Base-by-base conservation (phyloP, 148 eudicot genomes). In the Camellia japonica region DNA sequence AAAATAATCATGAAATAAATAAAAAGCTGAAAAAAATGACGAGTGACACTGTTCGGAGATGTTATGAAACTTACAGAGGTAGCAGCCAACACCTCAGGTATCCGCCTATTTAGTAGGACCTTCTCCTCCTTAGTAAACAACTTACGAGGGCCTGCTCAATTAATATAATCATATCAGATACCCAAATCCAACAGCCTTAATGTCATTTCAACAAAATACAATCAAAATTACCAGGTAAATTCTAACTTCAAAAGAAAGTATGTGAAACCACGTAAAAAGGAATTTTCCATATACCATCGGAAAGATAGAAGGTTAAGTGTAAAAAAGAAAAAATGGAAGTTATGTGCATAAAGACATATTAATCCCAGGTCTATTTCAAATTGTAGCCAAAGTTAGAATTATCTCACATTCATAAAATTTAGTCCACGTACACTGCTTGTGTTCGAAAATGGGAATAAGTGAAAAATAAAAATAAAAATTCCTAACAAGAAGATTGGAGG, bases 51-150 rank as follows among this genome's bases (percentile, higher is more conserved):
- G 51, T 14, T 14, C 16, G 19, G 43, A 6, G 43, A 11, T 5
- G 16, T 7, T 76, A 69, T 43, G 65, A 55, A 79, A 81, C 98
- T 90, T 86, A 96, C 99, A 41, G 97, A 96, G 62, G 97, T 87
- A 46, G 98, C 98, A 86, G 30, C 82, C 43, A 83, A 88, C 65
- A 96, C 82, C 68, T 90, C 91, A 75, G 99, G 99, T 78, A 80
- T 81, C 82, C 90, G 90, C 55, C 85, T 86, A 80, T 90, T 93
- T 78, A 92, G 23, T 47, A 87, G 81, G 60, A 79, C 47, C 84
- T 90, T 95, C 80, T 96, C 99, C 81, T 93, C 98, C 84, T 88
- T 88, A 15, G 93, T 87, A 85, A 96, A 93, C 78, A 93, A 79
- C 85, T 86, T 89, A 55, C 89, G 92, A 71, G 82, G 86, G 52